Percentiles rank a stretch among this genome's conserved stretches.
Conservation (phyloP, 768 basidiomycete species). For the Kwoniella heveanensis region DNA sequence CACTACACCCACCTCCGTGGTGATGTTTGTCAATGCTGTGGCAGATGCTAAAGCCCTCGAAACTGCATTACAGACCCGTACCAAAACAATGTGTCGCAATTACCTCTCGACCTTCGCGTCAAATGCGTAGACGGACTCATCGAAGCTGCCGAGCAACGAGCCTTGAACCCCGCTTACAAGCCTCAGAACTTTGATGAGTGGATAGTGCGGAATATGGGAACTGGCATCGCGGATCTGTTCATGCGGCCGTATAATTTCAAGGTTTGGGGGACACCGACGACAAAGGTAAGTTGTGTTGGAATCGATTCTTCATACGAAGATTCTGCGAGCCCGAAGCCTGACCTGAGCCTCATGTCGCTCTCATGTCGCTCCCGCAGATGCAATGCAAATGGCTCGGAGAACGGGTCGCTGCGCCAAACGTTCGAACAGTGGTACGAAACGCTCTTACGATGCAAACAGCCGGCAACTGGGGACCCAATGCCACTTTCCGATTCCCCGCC, state of each 20-base stretch:
- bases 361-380: slow-evolving; percentile 46
- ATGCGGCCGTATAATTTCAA: slow-evolving; percentile 59
- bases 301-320: no score
- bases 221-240: slow-evolving; percentile 57
- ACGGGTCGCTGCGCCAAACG: slow-evolving; percentile 56
- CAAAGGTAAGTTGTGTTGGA: slow-evolving; percentile 46
- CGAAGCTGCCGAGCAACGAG: slow-evolving; percentile 53
- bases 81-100: slow-evolving; percentile 57
- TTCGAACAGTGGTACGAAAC: slow-evolving; percentile 56
- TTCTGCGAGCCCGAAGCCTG: no score
- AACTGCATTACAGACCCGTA: slow-evolving; percentile 45
- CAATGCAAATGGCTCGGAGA: slow-evolving; percentile 59
- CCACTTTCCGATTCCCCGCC: slow-evolving; percentile 58
- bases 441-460: slow-evolving; percentile 55
- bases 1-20: no score
- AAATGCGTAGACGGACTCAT: slow-evolving; percentile 57
- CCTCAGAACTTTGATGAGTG: slow-evolving; percentile 57
- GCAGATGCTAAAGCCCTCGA: no score
- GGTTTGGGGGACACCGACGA: slow-evolving; percentile 57
- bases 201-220: slow-evolving; percentile 57
- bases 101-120: slow-evolving; percentile 56
- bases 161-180: slow-evolving; percentile 44
- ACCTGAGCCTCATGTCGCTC: no score
- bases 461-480: slow-evolving; percentile 58
- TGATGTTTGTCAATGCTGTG: no score